Percentiles rank a stretch among this genome's conserved stretches.
Evolutionary conservation across 306 rosid species (phyloP).

Genomic region (Gastrolobium bilobum): DNA sequence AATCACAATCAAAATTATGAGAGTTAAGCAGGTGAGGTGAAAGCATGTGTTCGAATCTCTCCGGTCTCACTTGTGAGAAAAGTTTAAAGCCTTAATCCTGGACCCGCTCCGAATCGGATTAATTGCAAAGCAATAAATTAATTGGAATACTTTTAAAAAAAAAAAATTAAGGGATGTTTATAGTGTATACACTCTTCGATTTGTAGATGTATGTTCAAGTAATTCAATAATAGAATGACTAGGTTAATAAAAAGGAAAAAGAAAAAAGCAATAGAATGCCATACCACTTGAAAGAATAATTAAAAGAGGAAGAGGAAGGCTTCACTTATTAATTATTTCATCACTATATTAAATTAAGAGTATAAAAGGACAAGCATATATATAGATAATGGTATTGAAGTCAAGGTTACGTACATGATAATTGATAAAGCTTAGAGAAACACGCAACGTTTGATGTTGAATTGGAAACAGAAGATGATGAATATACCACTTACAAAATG

Average conservation of each 20-base stretch:
- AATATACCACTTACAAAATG: constrained; percentile 48
- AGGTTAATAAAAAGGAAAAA: not conserved
- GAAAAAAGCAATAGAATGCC: not conserved
- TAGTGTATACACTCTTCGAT: not conserved
- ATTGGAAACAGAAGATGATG: constrained; percentile 34
- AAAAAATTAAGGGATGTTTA: not conserved
- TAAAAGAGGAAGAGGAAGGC: not conserved
- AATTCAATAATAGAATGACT: not conserved
- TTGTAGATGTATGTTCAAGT: not conserved
- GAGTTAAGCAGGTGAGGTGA: too few species aligned
- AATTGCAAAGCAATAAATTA: too few species aligned
- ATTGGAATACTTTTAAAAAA: too few species aligned
- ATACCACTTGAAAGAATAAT: not conserved
- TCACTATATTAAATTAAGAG: not conserved
- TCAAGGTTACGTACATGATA: not conserved
- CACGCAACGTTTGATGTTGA: constrained; percentile 40
- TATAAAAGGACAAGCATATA: not conserved
- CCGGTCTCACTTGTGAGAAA: too few species aligned
- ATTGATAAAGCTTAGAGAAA: constrained; percentile 41
- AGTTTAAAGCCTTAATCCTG: too few species aligned
- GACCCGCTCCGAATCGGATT: too few species aligned
- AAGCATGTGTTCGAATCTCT: too few species aligned
- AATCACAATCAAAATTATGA: not conserved
- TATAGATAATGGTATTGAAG: not conserved
- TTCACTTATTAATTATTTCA: constrained; percentile 17